Evolutionary conservation across 2,329 filamentous ascomycete genomes (phyloP).

Genomic region (Cercospora sp.): DNA sequence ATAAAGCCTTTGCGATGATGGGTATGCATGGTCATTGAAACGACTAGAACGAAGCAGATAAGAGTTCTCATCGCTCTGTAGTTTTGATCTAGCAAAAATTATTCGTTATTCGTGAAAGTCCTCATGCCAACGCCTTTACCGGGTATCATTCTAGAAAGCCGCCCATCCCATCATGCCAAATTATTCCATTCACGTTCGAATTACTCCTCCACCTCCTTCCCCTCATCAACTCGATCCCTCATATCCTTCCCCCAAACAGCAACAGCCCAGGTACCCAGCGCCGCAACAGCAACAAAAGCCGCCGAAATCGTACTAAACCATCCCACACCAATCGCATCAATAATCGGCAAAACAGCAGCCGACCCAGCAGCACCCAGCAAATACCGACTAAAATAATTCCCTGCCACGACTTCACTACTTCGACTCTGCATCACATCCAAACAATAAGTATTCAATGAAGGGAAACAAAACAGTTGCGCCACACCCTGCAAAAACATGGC

Average conservation of each 20-base stretch:
- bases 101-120: not conserved
- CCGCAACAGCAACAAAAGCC: slow-evolving; percentile 52
- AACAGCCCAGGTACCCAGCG: slow-evolving; percentile 51
- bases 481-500: slow-evolving; percentile 74
- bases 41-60: not conserved
- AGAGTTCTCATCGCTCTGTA: not conserved
- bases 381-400: slow-evolving; percentile 78
- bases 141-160: slow-evolving; percentile 1
- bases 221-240: slow-evolving; percentile 28
- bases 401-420: slow-evolving; percentile 69
- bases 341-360: slow-evolving; percentile 70
- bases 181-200: not conserved
- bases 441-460: slow-evolving; percentile 75
- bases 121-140: not conserved
- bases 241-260: slow-evolving; percentile 26
- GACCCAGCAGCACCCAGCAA: slow-evolving; percentile 70
- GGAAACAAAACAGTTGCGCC: slow-evolving; percentile 74
- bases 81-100: not conserved
- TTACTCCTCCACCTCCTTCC: slow-evolving; percentile 21
- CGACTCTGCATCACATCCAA: slow-evolving; percentile 75
- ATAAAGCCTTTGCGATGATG: slow-evolving; percentile 22
- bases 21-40: not conserved
- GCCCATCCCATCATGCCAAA: not conserved
- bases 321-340: slow-evolving; percentile 73
- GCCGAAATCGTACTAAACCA: slow-evolving; percentile 76